Evolutionary conservation across 2,329 filamentous ascomycete genomes (phyloP).

Genomic region (Zopfia rhizophila): DNA sequence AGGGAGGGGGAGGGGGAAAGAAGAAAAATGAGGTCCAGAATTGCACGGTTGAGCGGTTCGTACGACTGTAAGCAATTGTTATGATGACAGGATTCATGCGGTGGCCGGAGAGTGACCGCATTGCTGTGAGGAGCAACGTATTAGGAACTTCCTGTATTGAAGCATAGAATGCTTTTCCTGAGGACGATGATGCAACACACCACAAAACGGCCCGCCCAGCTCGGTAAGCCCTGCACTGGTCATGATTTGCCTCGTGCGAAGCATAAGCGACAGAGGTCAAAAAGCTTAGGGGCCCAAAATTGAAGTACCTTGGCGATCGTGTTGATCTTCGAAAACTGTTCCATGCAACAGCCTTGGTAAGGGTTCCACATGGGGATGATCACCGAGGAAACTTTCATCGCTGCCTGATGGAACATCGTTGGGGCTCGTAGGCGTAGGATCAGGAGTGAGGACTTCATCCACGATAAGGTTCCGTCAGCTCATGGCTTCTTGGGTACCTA

Average conservation of each 20-base stretch:
- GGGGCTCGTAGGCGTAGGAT: too few species aligned
- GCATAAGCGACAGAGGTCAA: neutral
- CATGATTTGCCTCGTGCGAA: constrained; percentile 1
- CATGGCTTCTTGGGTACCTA: too few species aligned
- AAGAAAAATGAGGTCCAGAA: too few species aligned
- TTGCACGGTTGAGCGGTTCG: too few species aligned
- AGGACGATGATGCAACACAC: constrained; percentile 10
- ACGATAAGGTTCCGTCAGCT: too few species aligned
- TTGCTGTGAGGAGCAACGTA: neutral
- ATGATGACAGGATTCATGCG: neutral
- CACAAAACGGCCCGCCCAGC: constrained; percentile 8
- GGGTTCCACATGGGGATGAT: too few species aligned
- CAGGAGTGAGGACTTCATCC: too few species aligned
- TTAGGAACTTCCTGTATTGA: neutral
- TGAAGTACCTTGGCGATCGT: too few species aligned
- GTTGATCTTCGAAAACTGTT: constrained; percentile 11
- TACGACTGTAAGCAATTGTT: neutral
- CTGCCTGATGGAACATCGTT: constrained; percentile 21
- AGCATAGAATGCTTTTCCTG: neutral
- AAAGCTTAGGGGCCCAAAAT: constrained; percentile 10
- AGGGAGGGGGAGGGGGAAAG: too few species aligned
- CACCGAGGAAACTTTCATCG: too few species aligned
- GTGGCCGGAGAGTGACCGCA: neutral
- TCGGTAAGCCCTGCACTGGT: constrained; percentile 6
- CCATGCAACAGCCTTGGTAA: too few species aligned